phyloP scores from a whole-genome alignment of 1,284 basidiomycete genomes.

The Acaromyces ingoldii region DNA sequence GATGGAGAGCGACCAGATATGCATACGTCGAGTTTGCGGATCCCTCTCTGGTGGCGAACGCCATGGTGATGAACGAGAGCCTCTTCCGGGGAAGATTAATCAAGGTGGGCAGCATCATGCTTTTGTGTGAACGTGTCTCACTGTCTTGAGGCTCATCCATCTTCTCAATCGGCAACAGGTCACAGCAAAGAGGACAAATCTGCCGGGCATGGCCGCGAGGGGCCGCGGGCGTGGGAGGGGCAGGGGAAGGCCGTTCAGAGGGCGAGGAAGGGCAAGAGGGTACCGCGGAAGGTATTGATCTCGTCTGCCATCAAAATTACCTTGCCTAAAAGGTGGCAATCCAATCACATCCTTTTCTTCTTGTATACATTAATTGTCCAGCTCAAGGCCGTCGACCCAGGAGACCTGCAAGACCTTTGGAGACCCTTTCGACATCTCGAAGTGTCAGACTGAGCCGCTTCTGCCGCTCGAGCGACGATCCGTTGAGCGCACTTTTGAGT shows the following conservation, averaged over 20 bases:
- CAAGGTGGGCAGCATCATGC: conserved; percentile 62
- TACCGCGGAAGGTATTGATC: neutral
- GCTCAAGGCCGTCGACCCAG: no score
- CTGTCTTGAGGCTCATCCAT: no score
- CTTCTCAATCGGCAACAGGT: conserved; percentile 13
- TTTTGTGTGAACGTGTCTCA: neutral
- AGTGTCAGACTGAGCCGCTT: conserved; percentile 79
- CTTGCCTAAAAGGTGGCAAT: no score
- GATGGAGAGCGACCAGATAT: no score
- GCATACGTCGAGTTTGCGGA: conserved; percentile 99
- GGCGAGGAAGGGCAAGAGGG: conserved; percentile 13
- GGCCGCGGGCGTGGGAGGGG: conserved; percentile 43
- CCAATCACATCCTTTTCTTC: no score
- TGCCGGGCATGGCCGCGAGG: conserved; percentile 40
- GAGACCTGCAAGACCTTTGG: conserved; percentile 39
- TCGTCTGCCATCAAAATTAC: neutral
- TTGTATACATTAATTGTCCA: no score
- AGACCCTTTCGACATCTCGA: conserved; percentile 62
- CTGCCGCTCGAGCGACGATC: conserved; percentile 57
- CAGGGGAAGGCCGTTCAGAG: conserved; percentile 22
- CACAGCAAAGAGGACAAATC: conserved; percentile 49
- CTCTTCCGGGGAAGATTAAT: conserved; percentile 87
- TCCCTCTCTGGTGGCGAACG: conserved; percentile 84
- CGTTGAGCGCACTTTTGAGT: neutral
- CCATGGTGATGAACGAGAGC: conserved; percentile 90